A percentile compares a stretch with the other conserved stretches of the same genome.
These are phyloP conservation scores for Pseudotsuga menziesii DNA, from an alignment of 75 land plant species.

Conservation along the genomic window DNA sequence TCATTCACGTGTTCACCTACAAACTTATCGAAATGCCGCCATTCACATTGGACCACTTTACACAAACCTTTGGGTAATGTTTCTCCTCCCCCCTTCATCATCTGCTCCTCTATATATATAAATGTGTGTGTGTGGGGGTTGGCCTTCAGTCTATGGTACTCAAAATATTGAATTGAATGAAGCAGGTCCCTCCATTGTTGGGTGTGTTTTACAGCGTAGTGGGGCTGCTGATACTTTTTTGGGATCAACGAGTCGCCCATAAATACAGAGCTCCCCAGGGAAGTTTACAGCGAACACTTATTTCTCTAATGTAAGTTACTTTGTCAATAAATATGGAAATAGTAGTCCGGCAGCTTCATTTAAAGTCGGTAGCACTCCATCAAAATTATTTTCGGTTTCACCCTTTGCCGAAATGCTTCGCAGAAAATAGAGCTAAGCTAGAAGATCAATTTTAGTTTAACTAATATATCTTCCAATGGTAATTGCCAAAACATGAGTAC, in stretches of 20 bases:
- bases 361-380: too few species aligned
- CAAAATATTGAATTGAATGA: neutral
- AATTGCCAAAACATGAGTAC: too few species aligned
- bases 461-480: too few species aligned
- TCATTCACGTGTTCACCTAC: conserved; percentile 80
- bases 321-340: too few species aligned
- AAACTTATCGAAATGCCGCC: conserved; percentile 54
- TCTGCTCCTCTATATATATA: too few species aligned
- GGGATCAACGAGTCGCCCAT: conserved; percentile 50
- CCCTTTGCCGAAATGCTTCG: too few species aligned
- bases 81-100: neutral
- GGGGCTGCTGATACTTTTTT: conserved; percentile 66
- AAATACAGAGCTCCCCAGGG: conserved; percentile 26
- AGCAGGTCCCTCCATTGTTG: conserved; percentile 72
- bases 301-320: conserved; percentile 58
- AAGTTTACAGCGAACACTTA: conserved; percentile 39
- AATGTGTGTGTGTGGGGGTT: too few species aligned
- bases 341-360: too few species aligned
- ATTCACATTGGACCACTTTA: conserved; percentile 72
- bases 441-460: too few species aligned
- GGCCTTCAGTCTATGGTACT: neutral
- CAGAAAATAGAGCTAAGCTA: too few species aligned
- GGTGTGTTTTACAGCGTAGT: conserved; percentile 78
- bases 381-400: too few species aligned
- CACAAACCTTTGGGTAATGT: conserved; percentile 68